Conservation (phyloP, 768 basidiomycete genomes). For the Suillus discolor region DNA sequence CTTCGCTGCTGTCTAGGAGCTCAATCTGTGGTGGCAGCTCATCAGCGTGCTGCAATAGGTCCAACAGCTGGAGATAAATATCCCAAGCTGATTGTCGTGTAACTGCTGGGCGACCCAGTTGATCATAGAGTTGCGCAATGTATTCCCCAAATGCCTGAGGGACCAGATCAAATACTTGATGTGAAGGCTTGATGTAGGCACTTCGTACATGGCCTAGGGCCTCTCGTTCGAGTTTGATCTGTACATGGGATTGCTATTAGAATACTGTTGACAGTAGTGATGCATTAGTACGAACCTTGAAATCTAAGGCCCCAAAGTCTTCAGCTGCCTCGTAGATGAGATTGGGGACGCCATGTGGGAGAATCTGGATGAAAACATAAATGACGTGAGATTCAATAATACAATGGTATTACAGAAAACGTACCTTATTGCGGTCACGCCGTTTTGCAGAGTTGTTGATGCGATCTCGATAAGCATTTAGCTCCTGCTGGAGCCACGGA, state of each 20-base stretch:
- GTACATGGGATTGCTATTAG: too few relatives aligned
- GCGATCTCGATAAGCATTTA: too few relatives aligned
- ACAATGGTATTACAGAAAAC: too few relatives aligned
- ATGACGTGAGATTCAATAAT: too few relatives aligned
- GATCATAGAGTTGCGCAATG: constrained; percentile 17
- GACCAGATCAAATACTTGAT: constrained; percentile 17
- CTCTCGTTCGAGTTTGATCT: not conserved
- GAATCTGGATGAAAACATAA: too few relatives aligned
- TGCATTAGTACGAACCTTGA: constrained; percentile 29
- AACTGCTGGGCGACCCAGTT: constrained; percentile 25
- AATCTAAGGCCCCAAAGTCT: constrained; percentile 31
- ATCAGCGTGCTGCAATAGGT: not conserved
- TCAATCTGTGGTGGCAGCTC: not conserved
- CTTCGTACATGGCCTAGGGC: constrained; percentile 16
- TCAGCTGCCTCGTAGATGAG: constrained; percentile 33
- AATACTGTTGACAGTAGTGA: not conserved
- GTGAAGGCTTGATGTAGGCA: constrained; percentile 33
- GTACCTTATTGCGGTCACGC: too few relatives aligned
- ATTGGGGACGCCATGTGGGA: constrained; percentile 34
- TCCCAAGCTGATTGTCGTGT: constrained; percentile 23
- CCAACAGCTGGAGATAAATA: constrained; percentile 5
- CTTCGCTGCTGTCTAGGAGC: not conserved
- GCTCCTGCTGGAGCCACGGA: too few relatives aligned
- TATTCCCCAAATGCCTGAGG: constrained; percentile 27
- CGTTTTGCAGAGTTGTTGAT: too few relatives aligned